Percentiles rank a stretch among this genome's conserved stretches.
Evolutionary conservation across 805 yeast genomes (phyloP).

Genomic region (Metschnikowia orientalis): DNA sequence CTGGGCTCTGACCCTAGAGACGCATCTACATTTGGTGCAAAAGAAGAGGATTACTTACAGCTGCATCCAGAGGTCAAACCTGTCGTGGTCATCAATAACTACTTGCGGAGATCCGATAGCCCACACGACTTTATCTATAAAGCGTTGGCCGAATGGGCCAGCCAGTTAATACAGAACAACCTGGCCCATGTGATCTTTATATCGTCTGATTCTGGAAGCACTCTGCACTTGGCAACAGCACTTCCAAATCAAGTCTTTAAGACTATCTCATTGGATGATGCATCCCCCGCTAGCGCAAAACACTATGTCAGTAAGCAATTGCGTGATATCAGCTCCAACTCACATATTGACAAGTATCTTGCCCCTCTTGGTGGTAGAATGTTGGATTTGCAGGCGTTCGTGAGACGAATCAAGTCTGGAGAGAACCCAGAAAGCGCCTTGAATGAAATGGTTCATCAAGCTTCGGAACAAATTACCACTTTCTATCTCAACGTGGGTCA

Average conservation of each 20-base stretch:
- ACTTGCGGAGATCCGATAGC: constrained; percentile 47
- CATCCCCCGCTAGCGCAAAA: constrained; percentile 64
- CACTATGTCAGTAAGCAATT: constrained; percentile 63
- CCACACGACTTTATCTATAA: constrained; percentile 61
- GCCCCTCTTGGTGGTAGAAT: constrained; percentile 90
- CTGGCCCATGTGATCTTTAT: constrained; percentile 86
- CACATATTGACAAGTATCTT: constrained; percentile 50
- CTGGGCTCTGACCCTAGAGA: constrained; percentile 12
- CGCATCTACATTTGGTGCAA: constrained; percentile 34
- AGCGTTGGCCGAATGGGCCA: constrained; percentile 85
- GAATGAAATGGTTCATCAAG: constrained; percentile 73
- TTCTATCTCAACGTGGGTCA: constrained; percentile 47
- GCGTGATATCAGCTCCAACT: constrained; percentile 21
- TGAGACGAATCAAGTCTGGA: constrained; percentile 82
- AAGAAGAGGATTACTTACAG: constrained; percentile 78
- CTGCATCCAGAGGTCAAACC: constrained; percentile 85
- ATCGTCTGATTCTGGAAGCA: constrained; percentile 79
- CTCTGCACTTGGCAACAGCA: constrained; percentile 61
- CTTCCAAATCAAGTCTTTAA: constrained; percentile 87
- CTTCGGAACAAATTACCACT: constrained; percentile 84
- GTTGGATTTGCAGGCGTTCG: constrained; percentile 87
- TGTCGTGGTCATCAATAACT: constrained; percentile 77
- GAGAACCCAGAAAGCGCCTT: constrained; percentile 77
- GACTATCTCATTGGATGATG: constrained; percentile 72
- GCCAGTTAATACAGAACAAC: constrained; percentile 67